Percentiles rank a stretch among this genome's conserved stretches.
These are phyloP conservation scores for Paxillus rubicundulus DNA, from an alignment of 768 basidiomycete genomes.

Conservation along the genomic window DNA sequence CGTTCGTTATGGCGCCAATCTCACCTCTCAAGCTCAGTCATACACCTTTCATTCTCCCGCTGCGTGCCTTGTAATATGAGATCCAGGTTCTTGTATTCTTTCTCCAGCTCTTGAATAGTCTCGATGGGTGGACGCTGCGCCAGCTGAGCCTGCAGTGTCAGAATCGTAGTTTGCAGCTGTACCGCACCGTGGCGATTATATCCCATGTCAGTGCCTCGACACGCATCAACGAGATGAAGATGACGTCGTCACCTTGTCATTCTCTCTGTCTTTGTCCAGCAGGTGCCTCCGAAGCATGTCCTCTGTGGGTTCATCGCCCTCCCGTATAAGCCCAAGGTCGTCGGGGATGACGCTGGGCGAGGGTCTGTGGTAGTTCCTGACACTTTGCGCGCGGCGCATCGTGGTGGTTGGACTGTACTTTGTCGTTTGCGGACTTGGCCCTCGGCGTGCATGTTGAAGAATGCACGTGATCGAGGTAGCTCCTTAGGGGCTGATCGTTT, in stretches of 20 bases:
- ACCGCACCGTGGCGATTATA: background rate
- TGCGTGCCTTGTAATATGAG: conserved; percentile 77
- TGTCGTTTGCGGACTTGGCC: background rate
- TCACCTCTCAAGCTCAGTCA: conserved; percentile 76
- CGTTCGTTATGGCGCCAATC: conserved; percentile 11
- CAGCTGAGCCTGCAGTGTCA: conserved; percentile 62
- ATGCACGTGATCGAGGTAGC: conserved; percentile 2
- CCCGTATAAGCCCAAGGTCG: conserved; percentile 60
- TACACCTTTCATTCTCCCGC: conserved; percentile 81
- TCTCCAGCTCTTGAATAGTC: conserved; percentile 59
- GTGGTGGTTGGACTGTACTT: background rate
- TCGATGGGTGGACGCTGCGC: conserved; percentile 68
- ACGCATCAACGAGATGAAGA: background rate
- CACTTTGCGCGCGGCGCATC: conserved; percentile 67
- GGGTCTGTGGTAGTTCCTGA: conserved; percentile 52
- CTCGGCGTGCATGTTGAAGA: background rate
- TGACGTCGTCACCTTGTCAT: conserved; percentile 60
- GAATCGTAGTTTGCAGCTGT: conserved; percentile 63
- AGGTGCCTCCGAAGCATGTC: conserved; percentile 62
- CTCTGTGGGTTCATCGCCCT: conserved; percentile 57
- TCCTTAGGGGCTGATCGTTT: background rate
- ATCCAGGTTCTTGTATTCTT: conserved; percentile 74
- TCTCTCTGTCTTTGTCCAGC: conserved; percentile 66
- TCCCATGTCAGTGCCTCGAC: background rate
- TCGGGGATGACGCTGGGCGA: conserved; percentile 46